A percentile compares a stretch with the other conserved stretches of the same genome.
phyloP scores from a whole-genome alignment of 2,329 filamentous ascomycete genomes.

The Cadophora sp. region DNA sequence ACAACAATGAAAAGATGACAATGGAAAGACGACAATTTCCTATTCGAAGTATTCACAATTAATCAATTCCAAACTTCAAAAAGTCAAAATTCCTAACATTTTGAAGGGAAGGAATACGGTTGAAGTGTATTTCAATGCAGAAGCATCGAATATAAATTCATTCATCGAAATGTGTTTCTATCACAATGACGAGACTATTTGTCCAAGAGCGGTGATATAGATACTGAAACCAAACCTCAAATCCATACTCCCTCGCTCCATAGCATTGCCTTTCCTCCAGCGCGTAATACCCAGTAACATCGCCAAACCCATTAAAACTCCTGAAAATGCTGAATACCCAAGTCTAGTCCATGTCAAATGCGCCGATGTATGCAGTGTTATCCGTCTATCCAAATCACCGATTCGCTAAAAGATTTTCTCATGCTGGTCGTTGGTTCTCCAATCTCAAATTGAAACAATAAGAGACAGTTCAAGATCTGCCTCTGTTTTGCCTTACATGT shows the following conservation, averaged over 20 bases:
- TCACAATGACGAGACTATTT: neutral
- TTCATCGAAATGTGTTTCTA: neutral
- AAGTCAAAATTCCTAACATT: neutral
- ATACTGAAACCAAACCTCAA: neutral
- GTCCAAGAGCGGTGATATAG: conserved; percentile 11
- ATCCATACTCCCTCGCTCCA: conserved; percentile 1
- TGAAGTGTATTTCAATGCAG: neutral
- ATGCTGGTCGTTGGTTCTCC: neutral
- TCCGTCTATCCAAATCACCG: conserved; percentile 6
- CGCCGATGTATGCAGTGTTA: conserved; percentile 10
- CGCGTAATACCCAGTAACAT: neutral
- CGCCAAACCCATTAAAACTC: neutral
- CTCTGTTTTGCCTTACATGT: conserved; percentile 40
- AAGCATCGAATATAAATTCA: conserved; percentile 1
- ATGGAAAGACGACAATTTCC: neutral
- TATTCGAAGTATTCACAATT: neutral
- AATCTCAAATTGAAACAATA: neutral
- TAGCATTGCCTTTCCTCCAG: neutral
- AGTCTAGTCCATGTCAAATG: neutral
- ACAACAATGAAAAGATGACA: neutral
- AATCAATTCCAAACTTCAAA: neutral
- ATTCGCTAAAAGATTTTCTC: conserved; percentile 1
- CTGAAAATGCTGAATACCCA: neutral
- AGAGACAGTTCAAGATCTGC: conserved; percentile 29
- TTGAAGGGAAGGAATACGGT: neutral